These are phyloP conservation scores for Actinomortierella wolfii DNA, from an alignment of 371 early-diverging fungal species.

Conservation along the genomic window DNA sequence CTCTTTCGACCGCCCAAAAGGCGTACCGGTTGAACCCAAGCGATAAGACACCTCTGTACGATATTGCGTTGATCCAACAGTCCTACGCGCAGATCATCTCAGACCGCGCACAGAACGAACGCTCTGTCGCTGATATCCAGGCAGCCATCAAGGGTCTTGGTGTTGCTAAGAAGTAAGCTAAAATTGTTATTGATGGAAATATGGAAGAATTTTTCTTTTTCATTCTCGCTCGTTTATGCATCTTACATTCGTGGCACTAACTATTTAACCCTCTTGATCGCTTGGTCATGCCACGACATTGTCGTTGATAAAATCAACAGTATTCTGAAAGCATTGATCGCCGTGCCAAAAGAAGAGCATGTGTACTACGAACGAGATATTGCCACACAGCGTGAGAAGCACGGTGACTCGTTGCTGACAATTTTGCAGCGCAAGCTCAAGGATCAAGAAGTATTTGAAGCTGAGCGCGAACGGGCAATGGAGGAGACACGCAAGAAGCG, in stretches of 20 bases:
- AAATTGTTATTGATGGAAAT: neutral
- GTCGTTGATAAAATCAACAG: slow-evolving; percentile 47
- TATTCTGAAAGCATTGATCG: slow-evolving; percentile 57
- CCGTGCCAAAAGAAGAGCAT: slow-evolving; percentile 52
- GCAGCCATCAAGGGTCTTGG: slow-evolving; percentile 63
- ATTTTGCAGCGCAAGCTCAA: slow-evolving; percentile 63
- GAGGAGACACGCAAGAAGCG: slow-evolving; percentile 56
- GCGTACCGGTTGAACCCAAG: slow-evolving; percentile 59
- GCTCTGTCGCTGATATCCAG: slow-evolving; percentile 59
- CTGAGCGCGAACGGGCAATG: slow-evolving; percentile 50
- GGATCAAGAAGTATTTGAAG: slow-evolving; percentile 65
- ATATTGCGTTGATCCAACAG: slow-evolving; percentile 86
- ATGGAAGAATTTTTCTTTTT: neutral
- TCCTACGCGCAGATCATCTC: slow-evolving; percentile 80
- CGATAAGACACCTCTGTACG: slow-evolving; percentile 70
- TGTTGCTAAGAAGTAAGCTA: slow-evolving; percentile 43
- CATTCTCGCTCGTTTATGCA: neutral
- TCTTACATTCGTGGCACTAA: too few species aligned
- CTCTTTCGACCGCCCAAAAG: slow-evolving; percentile 64
- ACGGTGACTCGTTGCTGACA: slow-evolving; percentile 64
- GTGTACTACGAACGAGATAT: slow-evolving; percentile 68
- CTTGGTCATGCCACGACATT: neutral
- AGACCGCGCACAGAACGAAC: slow-evolving; percentile 66
- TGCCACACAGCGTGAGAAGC: slow-evolving; percentile 65
- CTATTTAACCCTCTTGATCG: too few species aligned